phyloP scores from a whole-genome alignment of 495 filamentous ascomycete species.

The Penicillium odoratum region DNA sequence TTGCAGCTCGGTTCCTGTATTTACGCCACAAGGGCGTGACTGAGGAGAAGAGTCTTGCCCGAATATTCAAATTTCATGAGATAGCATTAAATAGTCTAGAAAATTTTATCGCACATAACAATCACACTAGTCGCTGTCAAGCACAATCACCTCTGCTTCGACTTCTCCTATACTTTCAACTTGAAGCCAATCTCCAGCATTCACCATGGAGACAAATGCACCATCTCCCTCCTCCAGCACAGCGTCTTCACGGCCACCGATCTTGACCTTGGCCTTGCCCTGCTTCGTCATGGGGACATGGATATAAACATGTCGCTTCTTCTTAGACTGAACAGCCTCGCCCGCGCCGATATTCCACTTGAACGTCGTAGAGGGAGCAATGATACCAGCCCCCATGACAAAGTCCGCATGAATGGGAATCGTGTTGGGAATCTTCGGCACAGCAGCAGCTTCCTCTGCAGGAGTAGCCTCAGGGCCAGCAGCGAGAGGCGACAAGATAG shows the following conservation, averaged over 20 bases:
- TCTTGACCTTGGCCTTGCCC: conserved; percentile 64
- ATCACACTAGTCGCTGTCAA: conserved; percentile 50
- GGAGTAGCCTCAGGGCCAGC: conserved; percentile 58
- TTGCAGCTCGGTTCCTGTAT: too few relatives aligned
- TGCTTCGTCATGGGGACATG: conserved; percentile 74
- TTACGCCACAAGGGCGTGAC: too few relatives aligned
- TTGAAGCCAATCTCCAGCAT: conserved; percentile 57
- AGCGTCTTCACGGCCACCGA: conserved; percentile 61
- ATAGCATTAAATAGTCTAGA: not conserved
- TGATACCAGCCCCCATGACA: conserved; percentile 70
- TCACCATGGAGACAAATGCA: conserved; percentile 59
- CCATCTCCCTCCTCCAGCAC: conserved; percentile 72
- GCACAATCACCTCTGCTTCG: conserved; percentile 66
- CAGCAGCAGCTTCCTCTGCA: conserved; percentile 57
- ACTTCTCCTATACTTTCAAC: conserved; percentile 65
- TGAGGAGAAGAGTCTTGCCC: too few relatives aligned
- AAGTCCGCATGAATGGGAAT: conserved; percentile 82
- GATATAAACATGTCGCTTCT: conserved; percentile 68
- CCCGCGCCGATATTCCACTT: conserved; percentile 61
- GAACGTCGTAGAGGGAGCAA: conserved; percentile 54
- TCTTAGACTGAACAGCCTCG: conserved; percentile 39
- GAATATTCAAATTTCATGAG: too few relatives aligned
- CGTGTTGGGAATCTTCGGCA: conserved; percentile 55
- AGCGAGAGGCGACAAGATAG: conserved; percentile 69
- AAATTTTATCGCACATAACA: not conserved